phyloP scores from a whole-genome alignment of 2,329 filamentous ascomycete genomes.

The Pestalotiopsis sp. region DNA sequence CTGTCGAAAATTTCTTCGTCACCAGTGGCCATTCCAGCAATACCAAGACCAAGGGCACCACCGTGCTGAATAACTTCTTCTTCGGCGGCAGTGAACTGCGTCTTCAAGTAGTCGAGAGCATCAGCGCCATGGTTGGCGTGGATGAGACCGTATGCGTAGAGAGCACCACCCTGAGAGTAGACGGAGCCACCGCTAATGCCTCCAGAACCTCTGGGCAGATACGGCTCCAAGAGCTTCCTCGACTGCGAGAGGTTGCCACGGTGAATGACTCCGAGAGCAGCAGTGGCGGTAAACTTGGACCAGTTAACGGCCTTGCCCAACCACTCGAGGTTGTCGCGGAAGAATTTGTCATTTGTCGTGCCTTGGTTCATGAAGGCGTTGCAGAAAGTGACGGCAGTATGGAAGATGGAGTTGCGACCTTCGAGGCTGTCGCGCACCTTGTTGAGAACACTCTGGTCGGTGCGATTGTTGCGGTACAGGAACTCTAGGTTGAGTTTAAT shows the following conservation, averaged over 20 bases:
- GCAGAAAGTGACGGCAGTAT: slow-evolving; percentile 94
- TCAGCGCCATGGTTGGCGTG: slow-evolving; percentile 97
- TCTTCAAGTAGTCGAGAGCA: slow-evolving; percentile 78
- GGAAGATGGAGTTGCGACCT: slow-evolving; percentile 96
- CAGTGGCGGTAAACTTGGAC: slow-evolving; percentile 98
- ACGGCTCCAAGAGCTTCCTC: slow-evolving; percentile 90
- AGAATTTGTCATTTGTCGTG: slow-evolving; percentile 97
- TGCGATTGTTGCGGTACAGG: slow-evolving; percentile 91
- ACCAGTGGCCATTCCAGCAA: slow-evolving; percentile 96
- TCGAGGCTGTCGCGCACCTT: slow-evolving; percentile 96
- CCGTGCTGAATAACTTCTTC: slow-evolving; percentile 97
- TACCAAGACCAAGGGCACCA: slow-evolving; percentile 90
- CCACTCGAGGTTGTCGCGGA: slow-evolving; percentile 97
- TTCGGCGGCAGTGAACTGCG: slow-evolving; percentile 72
- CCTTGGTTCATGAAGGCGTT: slow-evolving; percentile 99
- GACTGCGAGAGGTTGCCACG: slow-evolving; percentile 93
- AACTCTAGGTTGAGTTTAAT: slow-evolving; percentile 97
- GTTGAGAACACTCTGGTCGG: slow-evolving; percentile 89
- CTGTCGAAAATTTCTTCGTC: slow-evolving; percentile 89
- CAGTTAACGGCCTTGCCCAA: slow-evolving; percentile 98
- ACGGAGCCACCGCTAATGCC: slow-evolving; percentile 80
- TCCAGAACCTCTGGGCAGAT: slow-evolving; percentile 73
- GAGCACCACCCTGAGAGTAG: slow-evolving; percentile 93
- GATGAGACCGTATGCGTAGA: slow-evolving; percentile 94
- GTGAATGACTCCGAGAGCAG: slow-evolving; percentile 94